Conservation (phyloP, 306 rosid species). For the Ceratonia siliqua region DNA sequence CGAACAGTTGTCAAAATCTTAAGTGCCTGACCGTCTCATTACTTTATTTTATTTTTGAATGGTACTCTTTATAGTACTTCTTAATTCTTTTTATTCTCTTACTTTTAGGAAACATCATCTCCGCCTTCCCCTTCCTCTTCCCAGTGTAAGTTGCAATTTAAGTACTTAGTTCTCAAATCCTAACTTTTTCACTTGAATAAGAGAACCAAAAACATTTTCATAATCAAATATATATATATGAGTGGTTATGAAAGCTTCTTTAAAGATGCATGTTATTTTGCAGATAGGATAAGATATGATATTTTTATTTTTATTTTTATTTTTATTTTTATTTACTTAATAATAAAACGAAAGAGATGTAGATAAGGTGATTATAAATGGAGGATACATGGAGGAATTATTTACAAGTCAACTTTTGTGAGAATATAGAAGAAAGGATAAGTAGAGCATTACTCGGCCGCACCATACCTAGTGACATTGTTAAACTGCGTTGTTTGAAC, state of each 20-base stretch:
- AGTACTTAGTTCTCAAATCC: background rate
- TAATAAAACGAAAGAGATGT: too few relatives aligned
- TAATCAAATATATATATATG: background rate
- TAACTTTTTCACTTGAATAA: background rate
- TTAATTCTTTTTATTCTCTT: background rate
- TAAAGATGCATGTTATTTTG: too few relatives aligned
- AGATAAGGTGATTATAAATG: too few relatives aligned
- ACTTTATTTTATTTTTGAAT: background rate
- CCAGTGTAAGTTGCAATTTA: slow-evolving; percentile 97
- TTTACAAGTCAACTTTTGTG: slow-evolving; percentile 69
- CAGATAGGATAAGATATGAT: too few relatives aligned
- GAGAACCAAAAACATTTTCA: too few relatives aligned
- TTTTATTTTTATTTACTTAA: too few relatives aligned
- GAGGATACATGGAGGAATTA: background rate
- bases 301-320: too few relatives aligned
- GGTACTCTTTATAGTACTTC: background rate
- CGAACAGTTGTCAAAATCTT: slow-evolving; percentile 66
- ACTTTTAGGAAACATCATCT: slow-evolving; percentile 77
- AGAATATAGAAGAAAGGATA: slow-evolving; percentile 71
- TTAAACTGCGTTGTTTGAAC: slow-evolving; percentile 86
- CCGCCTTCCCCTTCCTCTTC: slow-evolving; percentile 72
- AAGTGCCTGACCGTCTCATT: slow-evolving; percentile 51
- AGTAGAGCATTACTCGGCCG: slow-evolving; percentile 77
- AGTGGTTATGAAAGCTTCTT: background rate
- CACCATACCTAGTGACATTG: slow-evolving; percentile 82